Conservation (phyloP, 1,284 basidiomycete genomes). For the Papiliotrema fonsecae region DNA sequence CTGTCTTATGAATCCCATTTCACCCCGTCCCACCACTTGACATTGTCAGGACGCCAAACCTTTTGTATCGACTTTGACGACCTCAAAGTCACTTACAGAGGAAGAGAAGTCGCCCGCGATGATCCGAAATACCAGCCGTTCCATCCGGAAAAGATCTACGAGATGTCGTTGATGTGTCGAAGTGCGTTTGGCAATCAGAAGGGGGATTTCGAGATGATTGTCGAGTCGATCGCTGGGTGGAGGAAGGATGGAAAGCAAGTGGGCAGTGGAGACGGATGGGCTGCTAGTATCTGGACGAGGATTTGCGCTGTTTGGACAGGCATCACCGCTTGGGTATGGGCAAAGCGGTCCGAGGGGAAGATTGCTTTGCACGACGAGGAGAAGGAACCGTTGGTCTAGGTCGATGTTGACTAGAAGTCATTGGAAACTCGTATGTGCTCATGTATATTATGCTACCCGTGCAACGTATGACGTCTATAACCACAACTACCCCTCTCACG, state of each 20-base stretch:
- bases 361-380: conserved; percentile 14
- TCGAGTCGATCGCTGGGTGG: conserved; percentile 27
- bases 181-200: conserved; percentile 46
- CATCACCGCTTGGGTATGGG: conserved; percentile 4
- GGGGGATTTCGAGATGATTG: conserved; percentile 40
- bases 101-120: conserved; percentile 33
- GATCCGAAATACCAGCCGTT: conserved; percentile 36
- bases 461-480: neutral
- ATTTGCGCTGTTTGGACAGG: conserved; percentile 3
- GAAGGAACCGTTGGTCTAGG: conserved; percentile 3
- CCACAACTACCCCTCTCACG: conserved; percentile 1
- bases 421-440: neutral
- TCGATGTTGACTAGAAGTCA: neutral
- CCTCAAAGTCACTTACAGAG: conserved; percentile 50
- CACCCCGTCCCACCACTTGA: conserved; percentile 10
- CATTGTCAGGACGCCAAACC: neutral
- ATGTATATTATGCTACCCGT: neutral
- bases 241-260: conserved; percentile 1
- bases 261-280: neutral
- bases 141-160: conserved; percentile 30
- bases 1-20: conserved; percentile 50
- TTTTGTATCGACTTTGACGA: conserved; percentile 42
- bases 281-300: neutral
- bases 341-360: neutral
- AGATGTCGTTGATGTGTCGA: conserved; percentile 47